phyloP scores from a whole-genome alignment of 2,329 filamentous ascomycete species.

The Phialophora verrucosa region DNA sequence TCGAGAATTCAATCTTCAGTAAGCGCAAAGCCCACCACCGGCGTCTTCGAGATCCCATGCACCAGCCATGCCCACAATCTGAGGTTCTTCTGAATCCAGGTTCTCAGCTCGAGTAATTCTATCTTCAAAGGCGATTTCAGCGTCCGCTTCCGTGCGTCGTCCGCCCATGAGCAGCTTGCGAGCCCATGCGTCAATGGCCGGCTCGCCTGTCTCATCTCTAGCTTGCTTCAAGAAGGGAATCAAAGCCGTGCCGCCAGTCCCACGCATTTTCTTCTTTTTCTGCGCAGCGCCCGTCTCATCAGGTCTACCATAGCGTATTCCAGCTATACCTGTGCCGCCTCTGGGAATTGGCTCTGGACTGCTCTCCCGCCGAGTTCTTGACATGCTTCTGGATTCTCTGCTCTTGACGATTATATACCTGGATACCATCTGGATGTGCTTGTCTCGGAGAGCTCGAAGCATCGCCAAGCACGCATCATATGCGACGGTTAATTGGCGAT shows the following conservation, averaged over 20 bases:
- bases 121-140: slow-evolving; percentile 49
- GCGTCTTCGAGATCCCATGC: slow-evolving; percentile 89
- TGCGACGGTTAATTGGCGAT: slow-evolving; percentile 74
- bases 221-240: slow-evolving; percentile 98
- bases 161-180: slow-evolving; percentile 62
- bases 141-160: slow-evolving; percentile 50
- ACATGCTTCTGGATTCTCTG: slow-evolving; percentile 69
- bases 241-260: slow-evolving; percentile 89
- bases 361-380: slow-evolving; percentile 61
- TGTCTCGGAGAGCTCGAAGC: slow-evolving; percentile 79
- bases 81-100: slow-evolving; percentile 58
- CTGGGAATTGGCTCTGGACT: slow-evolving; percentile 45
- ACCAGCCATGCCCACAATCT: slow-evolving; percentile 75
- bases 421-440: slow-evolving; percentile 94
- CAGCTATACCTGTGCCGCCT: slow-evolving; percentile 35
- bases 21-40: slow-evolving; percentile 66
- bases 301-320: slow-evolving; percentile 46
- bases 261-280: slow-evolving; percentile 69
- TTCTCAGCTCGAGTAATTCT: slow-evolving; percentile 36
- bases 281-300: slow-evolving; percentile 29
- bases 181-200: slow-evolving; percentile 75
- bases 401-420: slow-evolving; percentile 94
- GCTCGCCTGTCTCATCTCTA: slow-evolving; percentile 92
- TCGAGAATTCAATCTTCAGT: slow-evolving; percentile 45
- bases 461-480: slow-evolving; percentile 90